Evolutionary conservation across 768 basidiomycete genomes (phyloP), one percentile per base, ranked within the genome.

Genomic region (Termitomyces sp.): DNA sequence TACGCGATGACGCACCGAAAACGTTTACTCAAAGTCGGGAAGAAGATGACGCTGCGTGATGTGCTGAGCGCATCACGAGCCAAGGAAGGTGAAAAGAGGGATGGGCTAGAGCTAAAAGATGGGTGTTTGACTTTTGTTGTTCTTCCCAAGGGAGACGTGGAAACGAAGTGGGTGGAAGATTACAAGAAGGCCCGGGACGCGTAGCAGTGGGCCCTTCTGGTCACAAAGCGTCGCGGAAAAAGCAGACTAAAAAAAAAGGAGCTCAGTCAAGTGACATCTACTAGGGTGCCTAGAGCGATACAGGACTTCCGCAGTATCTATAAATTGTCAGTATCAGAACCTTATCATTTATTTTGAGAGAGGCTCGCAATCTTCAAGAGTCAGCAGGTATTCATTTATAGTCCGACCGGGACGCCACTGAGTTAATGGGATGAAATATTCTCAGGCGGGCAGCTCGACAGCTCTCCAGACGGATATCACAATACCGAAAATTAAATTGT

Each of bases 21-120:
- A 68, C 82, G 93, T 43, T 73, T 98, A 50, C 77, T 99, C 61
- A 99, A 96, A 74, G 85, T 96, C 5, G 96, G 96, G 14, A 92
- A 88, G 76, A 94, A 91, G 71, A 88, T 96, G 86, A 89, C 89
- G 11, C 76, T 98, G 61, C 75, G 81, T 50, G 91, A 95, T 67
- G 88, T 96, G 4, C 88, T 87, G 66, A 74, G 73, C 10, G 85
- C 83, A 4, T 83, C 88, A 1, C 83, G 81, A 65, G 84, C 73
- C 20, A 87, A 84, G 72, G 80, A 80, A 17, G 86, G 83, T 2
- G 84, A 83, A 57, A 76, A 76, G 37, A 73, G 67, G 63, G 96
- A 98, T 70, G 95, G 96, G 1, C 71, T 98, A 56, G 92, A 94
- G 69, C 69, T 98, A 50, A 88, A 86, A 66, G 91, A 92, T 65